Conservation (phyloP, 495 filamentous ascomycete species). For the Apiosordaria backusii region DNA sequence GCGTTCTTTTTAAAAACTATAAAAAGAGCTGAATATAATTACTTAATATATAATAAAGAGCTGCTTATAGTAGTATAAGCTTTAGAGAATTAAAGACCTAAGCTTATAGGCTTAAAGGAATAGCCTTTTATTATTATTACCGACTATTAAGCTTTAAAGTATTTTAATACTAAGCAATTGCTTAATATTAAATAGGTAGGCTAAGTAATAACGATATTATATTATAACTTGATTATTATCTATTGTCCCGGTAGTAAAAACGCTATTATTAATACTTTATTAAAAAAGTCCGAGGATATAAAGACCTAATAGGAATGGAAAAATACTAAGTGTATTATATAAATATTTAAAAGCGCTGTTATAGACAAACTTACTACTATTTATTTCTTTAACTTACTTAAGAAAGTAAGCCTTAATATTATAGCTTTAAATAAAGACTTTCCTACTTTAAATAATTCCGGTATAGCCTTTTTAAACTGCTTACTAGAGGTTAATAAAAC, state of each 20-base stretch:
- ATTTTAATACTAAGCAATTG: slow-evolving; percentile 3
- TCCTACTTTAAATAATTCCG: no score
- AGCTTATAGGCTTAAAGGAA: background rate
- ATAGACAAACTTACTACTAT: no score
- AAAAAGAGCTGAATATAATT: no score
- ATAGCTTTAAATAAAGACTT: no score
- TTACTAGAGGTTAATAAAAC: no score
- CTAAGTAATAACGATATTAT: background rate
- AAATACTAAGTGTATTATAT: background rate
- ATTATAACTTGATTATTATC: slow-evolving; percentile 9
- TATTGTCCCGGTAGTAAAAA: slow-evolving; percentile 4
- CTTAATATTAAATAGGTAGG: background rate
- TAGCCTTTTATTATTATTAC: background rate
- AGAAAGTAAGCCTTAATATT: no score
- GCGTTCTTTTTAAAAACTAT: background rate
- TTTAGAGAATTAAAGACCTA: background rate
- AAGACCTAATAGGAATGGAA: slow-evolving; percentile 1
- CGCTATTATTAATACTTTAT: slow-evolving; percentile 5
- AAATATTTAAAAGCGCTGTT: no score
- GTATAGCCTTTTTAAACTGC: no score
- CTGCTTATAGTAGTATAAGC: no score
- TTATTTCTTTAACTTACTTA: no score
- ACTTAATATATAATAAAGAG: no score
- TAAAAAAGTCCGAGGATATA: background rate
- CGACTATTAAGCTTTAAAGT: background rate